phyloP scores from a whole-genome alignment of 768 basidiomycete species.

The Mycena galopus region DNA sequence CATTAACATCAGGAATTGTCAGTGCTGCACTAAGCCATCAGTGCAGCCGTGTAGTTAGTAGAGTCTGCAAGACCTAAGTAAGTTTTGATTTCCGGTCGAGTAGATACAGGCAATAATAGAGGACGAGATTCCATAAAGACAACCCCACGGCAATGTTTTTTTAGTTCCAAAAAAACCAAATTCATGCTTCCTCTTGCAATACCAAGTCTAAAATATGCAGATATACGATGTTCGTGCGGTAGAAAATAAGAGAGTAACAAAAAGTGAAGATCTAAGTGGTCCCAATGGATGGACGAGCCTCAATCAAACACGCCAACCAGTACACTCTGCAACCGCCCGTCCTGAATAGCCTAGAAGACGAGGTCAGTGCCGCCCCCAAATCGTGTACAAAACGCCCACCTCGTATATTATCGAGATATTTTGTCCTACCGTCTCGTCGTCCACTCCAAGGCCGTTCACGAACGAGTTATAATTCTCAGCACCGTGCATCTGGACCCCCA shows the following conservation, averaged over 20 bases:
- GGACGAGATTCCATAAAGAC: too few species aligned
- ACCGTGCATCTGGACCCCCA: constrained; percentile 83
- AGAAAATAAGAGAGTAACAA: constrained; percentile 24
- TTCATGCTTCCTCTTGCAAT: too few species aligned
- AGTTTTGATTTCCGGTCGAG: too few species aligned
- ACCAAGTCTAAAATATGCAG: too few species aligned
- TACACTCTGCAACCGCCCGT: constrained; percentile 74
- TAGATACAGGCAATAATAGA: too few species aligned
- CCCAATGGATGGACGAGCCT: neutral
- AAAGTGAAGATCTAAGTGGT: neutral
- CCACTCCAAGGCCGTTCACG: constrained; percentile 56
- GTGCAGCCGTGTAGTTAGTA: too few species aligned
- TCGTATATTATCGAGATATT: constrained; percentile 67
- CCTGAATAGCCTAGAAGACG: constrained; percentile 66
- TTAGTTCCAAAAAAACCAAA: too few species aligned
- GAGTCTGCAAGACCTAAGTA: too few species aligned
- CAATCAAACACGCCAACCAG: constrained; percentile 66
- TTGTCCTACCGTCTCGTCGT: constrained; percentile 75
- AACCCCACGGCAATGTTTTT: too few species aligned
- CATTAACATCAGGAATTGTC: too few species aligned
- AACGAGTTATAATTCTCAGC: constrained; percentile 71
- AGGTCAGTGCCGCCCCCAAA: neutral
- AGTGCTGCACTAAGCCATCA: too few species aligned
- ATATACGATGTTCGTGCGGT: too few species aligned
- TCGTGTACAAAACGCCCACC: constrained; percentile 3